These are phyloP conservation scores for Planoprotostelium fungivorum DNA, from an alignment of 78 protist genomes.

Conservation along the genomic window DNA sequence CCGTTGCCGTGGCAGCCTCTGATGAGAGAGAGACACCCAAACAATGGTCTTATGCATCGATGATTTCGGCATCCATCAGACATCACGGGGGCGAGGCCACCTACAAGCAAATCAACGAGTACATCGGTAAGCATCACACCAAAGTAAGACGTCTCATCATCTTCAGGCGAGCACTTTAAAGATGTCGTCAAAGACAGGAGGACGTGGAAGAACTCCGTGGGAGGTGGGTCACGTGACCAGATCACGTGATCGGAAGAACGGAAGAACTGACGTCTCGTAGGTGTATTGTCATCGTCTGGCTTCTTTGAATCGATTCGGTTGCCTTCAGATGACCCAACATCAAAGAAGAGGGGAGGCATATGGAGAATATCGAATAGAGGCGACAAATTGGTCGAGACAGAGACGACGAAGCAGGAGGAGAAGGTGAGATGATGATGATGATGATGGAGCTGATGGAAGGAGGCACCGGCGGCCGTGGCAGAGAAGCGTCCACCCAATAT, in stretches of 20 bases:
- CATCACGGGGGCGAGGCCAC: not conserved
- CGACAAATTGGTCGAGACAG: not conserved
- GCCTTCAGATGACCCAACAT: not conserved
- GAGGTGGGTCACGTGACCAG: not conserved
- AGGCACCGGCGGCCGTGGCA: not conserved
- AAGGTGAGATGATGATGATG: not conserved
- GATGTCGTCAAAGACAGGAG: not conserved
- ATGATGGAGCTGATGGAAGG: not conserved
- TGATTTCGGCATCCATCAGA: not conserved
- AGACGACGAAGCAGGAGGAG: not conserved
- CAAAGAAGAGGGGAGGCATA: not conserved
- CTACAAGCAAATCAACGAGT: not conserved
- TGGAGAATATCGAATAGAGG: not conserved
- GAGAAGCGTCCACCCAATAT: no score
- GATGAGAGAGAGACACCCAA: not conserved
- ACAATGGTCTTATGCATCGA: not conserved
- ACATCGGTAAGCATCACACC: not conserved
- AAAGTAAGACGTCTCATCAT: not conserved
- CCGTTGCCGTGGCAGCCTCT: no score
- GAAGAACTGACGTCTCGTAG: no score
- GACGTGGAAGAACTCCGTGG: not conserved
- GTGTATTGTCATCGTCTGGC: not conserved
- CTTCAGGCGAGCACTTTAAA: not conserved
- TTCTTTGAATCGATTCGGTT: not conserved
- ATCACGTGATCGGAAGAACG: not conserved